Base-by-base conservation (phyloP, 1,284 basidiomycete species). In the Erythrobasidium hasegawianum region DNA sequence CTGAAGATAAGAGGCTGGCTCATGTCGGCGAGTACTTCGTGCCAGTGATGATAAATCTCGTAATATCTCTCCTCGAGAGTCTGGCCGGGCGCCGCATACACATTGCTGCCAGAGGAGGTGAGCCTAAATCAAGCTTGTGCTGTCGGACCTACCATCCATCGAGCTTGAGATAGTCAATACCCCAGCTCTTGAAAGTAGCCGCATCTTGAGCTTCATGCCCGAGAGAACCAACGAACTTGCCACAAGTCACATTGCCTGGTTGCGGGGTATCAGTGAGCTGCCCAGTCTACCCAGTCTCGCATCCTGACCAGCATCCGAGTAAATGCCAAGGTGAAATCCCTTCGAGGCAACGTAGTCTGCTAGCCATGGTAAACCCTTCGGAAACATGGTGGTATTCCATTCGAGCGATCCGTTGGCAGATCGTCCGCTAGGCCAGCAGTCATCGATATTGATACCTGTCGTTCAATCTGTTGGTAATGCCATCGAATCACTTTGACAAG, bases 161-260 rank as follows among this genome's bases (percentile, higher is more conserved):
- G 59, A 81, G 81, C 73, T 82, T 82, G 57, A 82, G 74, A 73
- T 81, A 82, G 71, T 82, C 81, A 24, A 80, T 80, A 47, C 81
- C 81, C 81, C 81, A 82, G 9, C 75, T 75, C 5, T 80, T 79
- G 66, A 80, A 83, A 7, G 75, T 76, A 26, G 72, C 74, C 18
- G 81, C 81, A 69, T 83, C 81, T 39, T 76, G 75, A 9, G 72
- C 72, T 72, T 82, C 81, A 67, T 79, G 73, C n/a, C 78, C 78
- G 16, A 81, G 72, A 49, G 79, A 80, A 45, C 81, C 81, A 11
- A 82, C 59, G 24, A 60, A 60, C 29, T 53, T 53, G 27, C 59
- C 59, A 20, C 58, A 59, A n/a, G 59, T 60, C 10, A 60, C 49
- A 40, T 60, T 60, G 45, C 59, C 49, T 52, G 41, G 14, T 18